Percentiles rank a stretch among this genome's conserved stretches.
These are phyloP conservation scores for Teunomyces pallodes DNA, from an alignment of 805 yeast species.

Conservation along the genomic window DNA sequence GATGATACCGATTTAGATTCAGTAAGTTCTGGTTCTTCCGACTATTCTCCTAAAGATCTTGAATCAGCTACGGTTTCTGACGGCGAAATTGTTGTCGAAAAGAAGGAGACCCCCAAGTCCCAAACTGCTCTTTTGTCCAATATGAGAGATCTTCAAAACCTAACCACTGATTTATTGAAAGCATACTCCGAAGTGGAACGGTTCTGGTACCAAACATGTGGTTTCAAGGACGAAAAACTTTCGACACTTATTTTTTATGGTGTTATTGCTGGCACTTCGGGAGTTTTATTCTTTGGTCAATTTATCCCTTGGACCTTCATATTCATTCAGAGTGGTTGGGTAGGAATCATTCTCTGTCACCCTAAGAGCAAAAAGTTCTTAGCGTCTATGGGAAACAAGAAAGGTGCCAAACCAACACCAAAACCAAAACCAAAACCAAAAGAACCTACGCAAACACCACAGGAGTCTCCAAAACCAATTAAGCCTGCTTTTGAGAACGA, in stretches of 20 bases:
- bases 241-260: constrained; percentile 58
- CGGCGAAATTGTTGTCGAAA: constrained; percentile 5
- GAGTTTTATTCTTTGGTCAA: constrained; percentile 45
- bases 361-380: constrained; percentile 48
- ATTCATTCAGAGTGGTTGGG: constrained; percentile 61
- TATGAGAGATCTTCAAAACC: constrained; percentile 70
- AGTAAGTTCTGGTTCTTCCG: constrained; percentile 9
- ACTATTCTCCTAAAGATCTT: background rate
- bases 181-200: constrained; percentile 51
- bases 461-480: constrained; percentile 4
- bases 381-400: constrained; percentile 3
- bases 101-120: constrained; percentile 24
- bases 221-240: constrained; percentile 65
- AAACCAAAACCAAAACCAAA: background rate
- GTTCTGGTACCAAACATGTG: constrained; percentile 60
- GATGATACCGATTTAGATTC: constrained; percentile 7
- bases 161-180: constrained; percentile 53
- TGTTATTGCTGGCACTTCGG: constrained; percentile 26
- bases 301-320: constrained; percentile 65
- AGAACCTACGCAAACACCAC: too few relatives aligned
- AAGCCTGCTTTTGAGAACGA: constrained; percentile 14
- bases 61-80: constrained; percentile 3
- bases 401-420: background rate
- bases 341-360: constrained; percentile 49
- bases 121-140: constrained; percentile 52